These are phyloP conservation scores for Beta vulgaris DNA, from an alignment of 148 eudicot species.

Conservation along the genomic window DNA sequence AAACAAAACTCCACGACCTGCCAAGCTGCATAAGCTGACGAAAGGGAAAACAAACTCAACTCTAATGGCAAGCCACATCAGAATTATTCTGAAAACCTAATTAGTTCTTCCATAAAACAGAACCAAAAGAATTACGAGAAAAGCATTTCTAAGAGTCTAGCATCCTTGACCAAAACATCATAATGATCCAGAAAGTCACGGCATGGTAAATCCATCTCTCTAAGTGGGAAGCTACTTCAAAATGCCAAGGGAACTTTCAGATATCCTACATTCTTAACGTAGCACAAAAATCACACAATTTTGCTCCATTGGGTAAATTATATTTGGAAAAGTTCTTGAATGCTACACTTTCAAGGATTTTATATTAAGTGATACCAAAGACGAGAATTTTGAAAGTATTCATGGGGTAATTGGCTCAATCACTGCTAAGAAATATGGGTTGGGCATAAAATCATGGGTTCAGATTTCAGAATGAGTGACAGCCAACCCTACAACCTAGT, in stretches of 20 bases:
- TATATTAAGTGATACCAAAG: neutral
- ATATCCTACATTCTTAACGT: neutral
- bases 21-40: neutral
- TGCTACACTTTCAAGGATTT: neutral
- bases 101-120: neutral
- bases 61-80: neutral
- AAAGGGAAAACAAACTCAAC: neutral
- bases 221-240: neutral
- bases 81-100: neutral
- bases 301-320: neutral
- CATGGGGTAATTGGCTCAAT: too few relatives aligned
- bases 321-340: neutral
- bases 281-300: neutral
- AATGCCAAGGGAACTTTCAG: neutral
- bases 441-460: too few relatives aligned
- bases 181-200: neutral
- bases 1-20: neutral
- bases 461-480: too few relatives aligned
- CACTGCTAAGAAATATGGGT: too few relatives aligned
- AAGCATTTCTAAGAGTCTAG: neutral
- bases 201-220: neutral
- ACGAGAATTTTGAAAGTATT: neutral
- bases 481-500: too few relatives aligned
- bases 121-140: conserved; percentile 2
- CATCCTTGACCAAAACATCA: neutral